Evolutionary conservation across 1,139 yeast species (phyloP), one percentile per base, ranked within the genome.

Genomic region (Diutina catenulata): DNA sequence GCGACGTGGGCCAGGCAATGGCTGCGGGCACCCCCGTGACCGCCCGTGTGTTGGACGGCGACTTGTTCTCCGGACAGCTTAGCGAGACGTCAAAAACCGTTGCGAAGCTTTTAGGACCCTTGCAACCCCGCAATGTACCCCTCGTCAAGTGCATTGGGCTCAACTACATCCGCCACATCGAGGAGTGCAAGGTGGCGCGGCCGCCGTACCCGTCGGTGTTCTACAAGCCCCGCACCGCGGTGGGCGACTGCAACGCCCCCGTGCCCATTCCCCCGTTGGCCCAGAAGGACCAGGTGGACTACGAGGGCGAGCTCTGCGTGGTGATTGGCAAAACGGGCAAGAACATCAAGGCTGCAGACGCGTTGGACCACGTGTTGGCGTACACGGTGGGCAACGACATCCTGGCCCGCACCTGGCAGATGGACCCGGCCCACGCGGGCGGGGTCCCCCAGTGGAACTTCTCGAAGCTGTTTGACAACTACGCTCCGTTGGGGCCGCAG

Each of bases 361-460:
- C 77, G 2, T 50, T 64, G 38, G 56, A 62, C 37, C 60, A 70
- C 42, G 69, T 73, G 3, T 50, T 70, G 21, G 79, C 79, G 3
- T 73, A 69, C 47, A 52, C 73, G 3, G 63, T 62, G 19, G 77
- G 77, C 10, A 70, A 73, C 49, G 79, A 72, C 47, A 68, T 72
- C 15, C 68, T 74, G 4, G 74, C 70, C 44, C 56, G 78, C 42
- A 62, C 62, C 18, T 70, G 76, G 76, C 77, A 71, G 45, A 51
- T 57, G 33, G 54, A 60, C 22, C 44, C 60, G 11, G 21, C 20
- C n/a, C 21, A 19, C 6, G 35, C 35, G 13, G 35, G 35, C 7
- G 35, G 35, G 11, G 71, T 71, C 2, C 63, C 73, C 24, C 78
- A 72, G 47, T 73, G 73, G 64, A 53, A 62, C 27, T 49, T 63